A percentile compares a stretch with the other conserved stretches of the same genome.
These are phyloP conservation scores for Aristolochia contorta DNA, from an alignment of 164 flowering plant species.

Conservation along the genomic window DNA sequence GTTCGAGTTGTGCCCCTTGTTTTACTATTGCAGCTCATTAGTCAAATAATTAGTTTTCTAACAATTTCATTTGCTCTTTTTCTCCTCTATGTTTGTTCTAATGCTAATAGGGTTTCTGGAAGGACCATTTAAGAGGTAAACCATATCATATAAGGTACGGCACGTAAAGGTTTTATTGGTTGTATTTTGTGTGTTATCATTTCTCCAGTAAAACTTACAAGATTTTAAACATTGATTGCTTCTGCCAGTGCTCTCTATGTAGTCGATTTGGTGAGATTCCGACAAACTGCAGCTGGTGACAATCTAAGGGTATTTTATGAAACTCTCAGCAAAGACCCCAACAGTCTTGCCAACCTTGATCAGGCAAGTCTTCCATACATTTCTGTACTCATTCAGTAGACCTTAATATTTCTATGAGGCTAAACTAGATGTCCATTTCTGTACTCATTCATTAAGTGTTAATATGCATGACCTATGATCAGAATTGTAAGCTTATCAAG, in stretches of 20 bases:
- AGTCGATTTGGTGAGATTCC: conserved; percentile 84
- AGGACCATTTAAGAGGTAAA: conserved; percentile 86
- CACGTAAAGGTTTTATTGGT: not conserved
- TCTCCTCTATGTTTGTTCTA: conserved; percentile 3
- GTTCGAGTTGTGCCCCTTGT: too few relatives aligned
- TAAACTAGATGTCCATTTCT: too few relatives aligned
- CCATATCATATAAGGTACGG: conserved; percentile 89
- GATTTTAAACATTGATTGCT: conserved; percentile 8
- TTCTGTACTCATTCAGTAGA: too few relatives aligned
- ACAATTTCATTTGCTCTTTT: not conserved
- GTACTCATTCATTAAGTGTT: too few relatives aligned
- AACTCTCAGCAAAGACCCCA: conserved; percentile 97
- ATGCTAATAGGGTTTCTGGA: conserved; percentile 84
- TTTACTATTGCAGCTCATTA: too few relatives aligned
- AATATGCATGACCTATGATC: too few relatives aligned
- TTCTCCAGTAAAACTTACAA: not conserved
- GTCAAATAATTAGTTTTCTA: too few relatives aligned
- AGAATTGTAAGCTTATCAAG: too few relatives aligned
- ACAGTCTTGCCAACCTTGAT: conserved; percentile 91
- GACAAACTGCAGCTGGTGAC: conserved; percentile 99
- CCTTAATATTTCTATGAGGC: too few relatives aligned
- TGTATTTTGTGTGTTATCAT: not conserved
- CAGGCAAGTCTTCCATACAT: conserved; percentile 36
- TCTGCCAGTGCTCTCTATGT: conserved; percentile 84
- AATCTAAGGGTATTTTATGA: conserved; percentile 90